Conservation (phyloP, 306 rosid species). For the Mucuna pruriens region DNA sequence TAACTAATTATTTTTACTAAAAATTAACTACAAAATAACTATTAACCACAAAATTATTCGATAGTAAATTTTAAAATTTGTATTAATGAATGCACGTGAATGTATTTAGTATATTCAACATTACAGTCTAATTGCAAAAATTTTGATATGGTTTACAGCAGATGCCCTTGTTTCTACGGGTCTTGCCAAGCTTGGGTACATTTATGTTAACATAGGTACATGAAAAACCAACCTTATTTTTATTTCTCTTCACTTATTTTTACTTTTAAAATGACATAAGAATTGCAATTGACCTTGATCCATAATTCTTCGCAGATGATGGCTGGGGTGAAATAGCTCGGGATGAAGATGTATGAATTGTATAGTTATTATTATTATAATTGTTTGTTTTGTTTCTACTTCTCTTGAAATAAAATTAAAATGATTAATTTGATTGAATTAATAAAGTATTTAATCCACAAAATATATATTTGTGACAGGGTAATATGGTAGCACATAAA, state of each 20-base stretch:
- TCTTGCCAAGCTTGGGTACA: slow-evolving; percentile 85
- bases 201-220: slow-evolving; percentile 81
- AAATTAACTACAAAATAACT: too few species aligned
- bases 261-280: neutral
- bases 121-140: neutral
- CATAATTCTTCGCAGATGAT: slow-evolving; percentile 62
- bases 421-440: neutral
- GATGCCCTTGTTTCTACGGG: slow-evolving; percentile 89
- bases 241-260: neutral
- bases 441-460: neutral
- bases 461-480: slow-evolving; percentile 41
- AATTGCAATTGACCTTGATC: neutral
- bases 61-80: too few species aligned
- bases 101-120: neutral
- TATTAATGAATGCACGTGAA: too few species aligned
- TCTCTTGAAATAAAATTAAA: neutral
- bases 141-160: slow-evolving; percentile 52
- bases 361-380: neutral
- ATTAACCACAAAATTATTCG: too few species aligned
- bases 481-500: slow-evolving; percentile 69
- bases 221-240: neutral
- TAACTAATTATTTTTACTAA: too few species aligned
- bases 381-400: neutral
- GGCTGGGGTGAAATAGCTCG: slow-evolving; percentile 91
- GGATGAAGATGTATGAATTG: slow-evolving; percentile 56